These are phyloP conservation scores for Bryoglossum gracile DNA, from an alignment of 495 filamentous ascomycete species.

Conservation along the genomic window DNA sequence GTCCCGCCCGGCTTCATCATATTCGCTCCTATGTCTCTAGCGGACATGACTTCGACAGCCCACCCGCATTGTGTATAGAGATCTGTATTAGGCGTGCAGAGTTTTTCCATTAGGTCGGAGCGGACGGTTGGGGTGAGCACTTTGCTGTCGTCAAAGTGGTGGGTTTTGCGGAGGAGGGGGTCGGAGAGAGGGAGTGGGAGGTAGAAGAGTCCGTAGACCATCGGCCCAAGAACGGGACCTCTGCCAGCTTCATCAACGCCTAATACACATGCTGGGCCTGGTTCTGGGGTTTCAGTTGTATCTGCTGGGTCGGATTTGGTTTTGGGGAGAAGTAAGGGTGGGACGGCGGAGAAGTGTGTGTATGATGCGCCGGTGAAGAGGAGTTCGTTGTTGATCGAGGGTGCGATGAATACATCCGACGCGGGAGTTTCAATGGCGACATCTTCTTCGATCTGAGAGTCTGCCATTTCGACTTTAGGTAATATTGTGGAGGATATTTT, in stretches of 20 bases:
- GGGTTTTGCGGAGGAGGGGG: conserved; percentile 62
- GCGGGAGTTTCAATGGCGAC: conserved; percentile 48
- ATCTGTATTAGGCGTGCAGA: conserved; percentile 60
- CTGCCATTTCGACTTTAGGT: conserved; percentile 41
- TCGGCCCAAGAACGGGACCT: conserved; percentile 90
- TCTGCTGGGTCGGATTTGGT: conserved; percentile 35
- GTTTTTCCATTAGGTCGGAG: conserved; percentile 62
- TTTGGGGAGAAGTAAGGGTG: conserved; percentile 40
- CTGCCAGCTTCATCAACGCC: conserved; percentile 95
- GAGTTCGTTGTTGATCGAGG: conserved; percentile 56
- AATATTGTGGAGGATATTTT: no score
- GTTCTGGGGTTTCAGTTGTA: conserved; percentile 28
- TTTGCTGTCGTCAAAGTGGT: conserved; percentile 92
- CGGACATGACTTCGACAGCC: conserved; percentile 73
- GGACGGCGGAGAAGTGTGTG: conserved; percentile 73
- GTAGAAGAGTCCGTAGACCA: conserved; percentile 94
- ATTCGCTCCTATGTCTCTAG: conserved; percentile 71
- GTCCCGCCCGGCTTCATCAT: conserved; percentile 63
- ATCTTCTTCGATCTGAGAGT: conserved; percentile 32
- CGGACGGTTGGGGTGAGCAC: conserved; percentile 69
- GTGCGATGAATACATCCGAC: conserved; percentile 62
- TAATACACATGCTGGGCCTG: conserved; percentile 53
- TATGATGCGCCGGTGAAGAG: conserved; percentile 72
- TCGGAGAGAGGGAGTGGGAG: conserved; percentile 61
- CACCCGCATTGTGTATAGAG: conserved; percentile 69